Conservation (phyloP, 768 basidiomycete genomes). For the Austroboletus festivus region DNA sequence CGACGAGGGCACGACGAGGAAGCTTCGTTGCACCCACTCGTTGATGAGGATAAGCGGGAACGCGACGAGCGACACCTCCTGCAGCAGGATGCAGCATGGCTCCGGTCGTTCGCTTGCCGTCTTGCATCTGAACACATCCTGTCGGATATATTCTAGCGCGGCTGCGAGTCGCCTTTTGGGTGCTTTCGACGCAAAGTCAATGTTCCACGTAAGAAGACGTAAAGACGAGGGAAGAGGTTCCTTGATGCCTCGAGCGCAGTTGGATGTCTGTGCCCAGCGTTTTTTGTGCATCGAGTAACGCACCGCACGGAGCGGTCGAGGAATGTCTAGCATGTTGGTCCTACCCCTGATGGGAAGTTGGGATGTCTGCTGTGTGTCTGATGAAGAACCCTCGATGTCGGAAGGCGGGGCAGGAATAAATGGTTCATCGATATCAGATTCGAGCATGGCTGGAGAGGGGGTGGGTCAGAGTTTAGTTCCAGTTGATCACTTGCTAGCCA, state of each 20-base stretch:
- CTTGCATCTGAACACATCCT: conserved; percentile 47
- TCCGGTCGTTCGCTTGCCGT: conserved; percentile 42
- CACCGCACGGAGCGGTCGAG: conserved; percentile 30
- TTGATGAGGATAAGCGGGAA: conserved; percentile 50
- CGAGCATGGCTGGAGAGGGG: conserved; percentile 21
- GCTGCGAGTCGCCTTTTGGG: conserved; percentile 43
- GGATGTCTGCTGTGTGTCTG: conserved; percentile 26
- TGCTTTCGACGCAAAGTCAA: conserved; percentile 45
- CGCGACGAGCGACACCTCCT: conserved; percentile 54
- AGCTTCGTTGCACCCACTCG: conserved; percentile 62
- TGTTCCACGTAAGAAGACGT: conserved; percentile 69
- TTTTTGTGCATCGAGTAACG: conserved; percentile 32
- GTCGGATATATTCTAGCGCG: conserved; percentile 54
- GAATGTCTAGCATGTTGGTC: conserved; percentile 23
- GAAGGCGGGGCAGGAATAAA: conserved; percentile 30
- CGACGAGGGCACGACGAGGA: conserved; percentile 54
- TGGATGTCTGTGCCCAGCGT: conserved; percentile 33
- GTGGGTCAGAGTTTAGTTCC: conserved; percentile 8
- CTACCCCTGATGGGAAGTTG: conserved; percentile 15
- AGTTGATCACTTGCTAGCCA: conserved; percentile 5
- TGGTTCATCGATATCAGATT: conserved; percentile 28
- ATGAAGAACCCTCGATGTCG: conserved; percentile 24
- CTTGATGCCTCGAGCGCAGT: conserved; percentile 34
- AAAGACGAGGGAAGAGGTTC: conserved; percentile 43
- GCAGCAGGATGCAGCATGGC: conserved; percentile 64